Base-by-base conservation (phyloP, 139 green algal genomes). In the Chlamydomonas sp. region DNA sequence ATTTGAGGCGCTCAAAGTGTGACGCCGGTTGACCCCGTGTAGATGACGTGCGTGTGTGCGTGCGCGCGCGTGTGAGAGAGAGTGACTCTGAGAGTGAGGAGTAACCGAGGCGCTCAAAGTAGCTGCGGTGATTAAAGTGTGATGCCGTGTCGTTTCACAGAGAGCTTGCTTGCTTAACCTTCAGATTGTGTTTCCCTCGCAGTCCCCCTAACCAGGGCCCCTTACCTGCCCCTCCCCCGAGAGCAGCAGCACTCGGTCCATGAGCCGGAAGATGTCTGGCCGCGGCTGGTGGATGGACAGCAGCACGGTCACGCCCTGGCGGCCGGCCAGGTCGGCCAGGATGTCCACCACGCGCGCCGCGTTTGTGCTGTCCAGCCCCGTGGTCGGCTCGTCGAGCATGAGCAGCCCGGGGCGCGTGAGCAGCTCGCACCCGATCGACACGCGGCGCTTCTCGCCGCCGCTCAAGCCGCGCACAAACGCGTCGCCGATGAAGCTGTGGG, bases 361-460 rank as follows among this genome's bases (percentile, higher is more conserved):
- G 67, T 85, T 88, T 66, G 77, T 90, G 60, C 70, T 78, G 75
- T 87, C 81, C 33, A 87, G 74, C 2, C 81, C 81, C 0, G 79
- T 92, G 70, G 87, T 95, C 57, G 88, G 88, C 81, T 95, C 89
- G 73, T 95, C 89, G 72, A 93, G 73, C 58, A 92, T 83, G 74
- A 93, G 74, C 50, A 95, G 57, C 2, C 75, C 77, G 1, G 89
- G 88, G 24, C 73, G 67, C 13, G 76, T 84, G 6, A 92, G 74
- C 69, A 92, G 79, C 78, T 92, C 84, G 6, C 78, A 79, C 22
- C 73, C 86, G 59, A 92, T 88, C 67, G 67, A 81, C 38, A 90
- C 80, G 5, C 86, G 71, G 1, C 84, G 78, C 60, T 86, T 86
- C 77, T 91, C 83, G 34, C 85, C 85, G 29, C 85, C 84, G 71